Evolutionary conservation across 2,329 filamentous ascomycete species (phyloP), one percentile per base, ranked within the genome.

Genomic region (Aspergillus sp.): DNA sequence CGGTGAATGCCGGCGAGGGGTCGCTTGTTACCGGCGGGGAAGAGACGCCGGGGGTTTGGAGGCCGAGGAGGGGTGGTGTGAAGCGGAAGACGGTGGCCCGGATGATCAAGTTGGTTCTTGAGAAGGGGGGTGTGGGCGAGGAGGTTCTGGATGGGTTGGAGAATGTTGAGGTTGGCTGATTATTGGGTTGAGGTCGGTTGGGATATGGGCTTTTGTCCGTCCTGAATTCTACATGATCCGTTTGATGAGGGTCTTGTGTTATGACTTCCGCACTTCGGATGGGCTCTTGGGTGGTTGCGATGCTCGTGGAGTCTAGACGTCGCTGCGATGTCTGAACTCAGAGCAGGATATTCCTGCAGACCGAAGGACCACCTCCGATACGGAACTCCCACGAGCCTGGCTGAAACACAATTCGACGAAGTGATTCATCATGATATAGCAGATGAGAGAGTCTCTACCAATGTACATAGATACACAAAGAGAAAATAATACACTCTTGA

Each of bases 121-220:
- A 90, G 71, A 86, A 84, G 68, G 90, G 90, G 0, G 92, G 92
- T 36, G 89, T 97, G 29, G 92, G 90, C 4, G 88, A 93, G 65
- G 94, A 97, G 75, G 90, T 97, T 6, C 81, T 98, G 71, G 87
- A 89, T 63, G 93, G 90, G 0, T 77, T 98, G 66, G 89, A 93
- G 62, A 86, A 84, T 12, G 76, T 78, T 49, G 89, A 92, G 62
- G 77, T 90, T 75, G 80, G 81, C 64, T 89, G 79, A 59, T 36
- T 36, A 52, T 54, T 9, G 3, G 26, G 12, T 47, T 42, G 36
- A 42, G 24, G 47, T 22, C 46, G 51, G 29, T 49, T 55, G 47
- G 36, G 29, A 55, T 11, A 42, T 16, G 51, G n/a, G 16, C 36
- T 7, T 24, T 18, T 55, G 26, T 29, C 26, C 36, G 47, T 51